phyloP scores from a whole-genome alignment of 2,329 filamentous ascomycete species.

The Berkeleyomyces rouxiae region DNA sequence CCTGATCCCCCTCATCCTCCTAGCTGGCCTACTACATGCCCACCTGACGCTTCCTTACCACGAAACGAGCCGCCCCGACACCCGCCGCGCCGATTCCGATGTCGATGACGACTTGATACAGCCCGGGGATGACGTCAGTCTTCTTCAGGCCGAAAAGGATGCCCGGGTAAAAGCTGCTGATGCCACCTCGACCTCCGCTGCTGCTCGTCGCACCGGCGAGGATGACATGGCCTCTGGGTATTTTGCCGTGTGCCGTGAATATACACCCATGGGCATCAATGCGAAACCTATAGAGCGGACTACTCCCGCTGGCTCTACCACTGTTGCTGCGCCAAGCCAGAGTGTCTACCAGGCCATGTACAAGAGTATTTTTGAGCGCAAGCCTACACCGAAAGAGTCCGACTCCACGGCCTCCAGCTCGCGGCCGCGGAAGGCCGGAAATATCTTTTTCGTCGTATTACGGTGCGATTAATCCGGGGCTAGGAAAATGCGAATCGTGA shows the following conservation, averaged over 20 bases:
- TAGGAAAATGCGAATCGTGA: background rate
- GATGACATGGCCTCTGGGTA: constrained; percentile 75
- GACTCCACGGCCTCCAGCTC: constrained; percentile 34
- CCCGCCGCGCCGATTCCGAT: constrained; percentile 21
- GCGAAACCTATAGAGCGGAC: constrained; percentile 79
- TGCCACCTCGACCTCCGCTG: constrained; percentile 26
- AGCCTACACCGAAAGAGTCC: constrained; percentile 30
- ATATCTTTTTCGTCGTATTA: constrained; percentile 84
- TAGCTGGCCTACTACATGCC: constrained; percentile 44
- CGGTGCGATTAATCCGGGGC: constrained; percentile 36
- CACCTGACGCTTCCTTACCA: constrained; percentile 49
- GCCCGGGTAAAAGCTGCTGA: constrained; percentile 30
- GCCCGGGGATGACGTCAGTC: constrained; percentile 46
- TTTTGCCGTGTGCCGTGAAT: constrained; percentile 89
- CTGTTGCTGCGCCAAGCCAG: constrained; percentile 63
- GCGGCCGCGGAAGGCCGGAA: constrained; percentile 51
- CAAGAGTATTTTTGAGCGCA: constrained; percentile 82
- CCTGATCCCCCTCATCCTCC: constrained; percentile 59
- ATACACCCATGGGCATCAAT: constrained; percentile 79
- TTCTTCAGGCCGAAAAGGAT: constrained; percentile 41
- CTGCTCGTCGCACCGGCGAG: constrained; percentile 36
- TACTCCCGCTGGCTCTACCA: constrained; percentile 59
- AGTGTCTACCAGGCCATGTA: constrained; percentile 99
- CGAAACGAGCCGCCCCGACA: constrained; percentile 15
- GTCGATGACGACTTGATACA: constrained; percentile 31